phyloP scores from a whole-genome alignment of 1,284 basidiomycete genomes.

The Erythrobasidium hasegawianum region DNA sequence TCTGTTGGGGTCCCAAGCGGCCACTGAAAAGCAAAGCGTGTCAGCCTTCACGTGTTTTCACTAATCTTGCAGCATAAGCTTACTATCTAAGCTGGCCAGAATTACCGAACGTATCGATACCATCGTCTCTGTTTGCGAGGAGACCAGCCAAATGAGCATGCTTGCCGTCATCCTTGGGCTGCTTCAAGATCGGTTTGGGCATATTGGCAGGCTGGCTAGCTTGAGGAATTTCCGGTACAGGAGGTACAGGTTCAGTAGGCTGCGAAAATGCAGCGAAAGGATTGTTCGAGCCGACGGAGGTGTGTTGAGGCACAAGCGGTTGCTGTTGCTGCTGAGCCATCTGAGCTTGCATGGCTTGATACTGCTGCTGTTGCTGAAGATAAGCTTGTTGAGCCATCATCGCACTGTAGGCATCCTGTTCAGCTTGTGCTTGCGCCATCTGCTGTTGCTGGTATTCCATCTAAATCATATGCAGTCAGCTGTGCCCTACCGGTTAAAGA shows the following conservation, averaged over 20 bases:
- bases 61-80: too few species aligned
- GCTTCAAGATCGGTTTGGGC: slow-evolving; percentile 38
- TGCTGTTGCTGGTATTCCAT: slow-evolving; percentile 58
- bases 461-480: slow-evolving; percentile 42
- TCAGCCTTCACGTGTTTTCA: too few species aligned
- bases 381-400: slow-evolving; percentile 49
- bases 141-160: slow-evolving; percentile 72
- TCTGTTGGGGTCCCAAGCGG: slow-evolving; percentile 5
- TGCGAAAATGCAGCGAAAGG: slow-evolving; percentile 63
- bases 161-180: slow-evolving; percentile 58
- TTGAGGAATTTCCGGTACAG: slow-evolving; percentile 33
- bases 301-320: slow-evolving; percentile 56
- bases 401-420: slow-evolving; percentile 53
- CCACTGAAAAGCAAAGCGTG: neutral
- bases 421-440: slow-evolving; percentile 51
- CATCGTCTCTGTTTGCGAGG: slow-evolving; percentile 65
- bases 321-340: slow-evolving; percentile 49
- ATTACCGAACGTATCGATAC: slow-evolving; percentile 91
- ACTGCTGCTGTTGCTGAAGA: slow-evolving; percentile 60
- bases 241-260: slow-evolving; percentile 16
- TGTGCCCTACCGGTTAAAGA: too few species aligned
- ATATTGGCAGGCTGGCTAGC: slow-evolving; percentile 41
- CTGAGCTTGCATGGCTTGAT: slow-evolving; percentile 48
- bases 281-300: slow-evolving; percentile 81
- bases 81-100: slow-evolving; percentile 62